These are phyloP conservation scores for Protomyces macrosporus DNA, from an alignment of 1,139 yeast genomes.

Conservation along the genomic window DNA sequence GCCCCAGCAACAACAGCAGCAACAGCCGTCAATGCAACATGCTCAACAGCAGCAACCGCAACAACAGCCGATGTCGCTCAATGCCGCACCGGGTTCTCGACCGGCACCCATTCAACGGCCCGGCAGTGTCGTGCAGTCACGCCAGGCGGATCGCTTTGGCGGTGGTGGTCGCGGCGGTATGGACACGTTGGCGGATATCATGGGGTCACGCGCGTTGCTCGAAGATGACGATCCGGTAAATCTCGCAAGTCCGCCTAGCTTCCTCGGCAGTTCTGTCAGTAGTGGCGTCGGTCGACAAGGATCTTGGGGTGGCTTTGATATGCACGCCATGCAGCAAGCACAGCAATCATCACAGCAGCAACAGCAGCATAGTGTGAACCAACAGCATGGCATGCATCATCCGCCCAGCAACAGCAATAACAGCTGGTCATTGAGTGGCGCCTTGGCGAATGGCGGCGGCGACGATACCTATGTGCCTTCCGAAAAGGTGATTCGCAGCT, in stretches of 20 bases:
- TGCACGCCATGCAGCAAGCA: background rate
- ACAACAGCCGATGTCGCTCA: background rate
- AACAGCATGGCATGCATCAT: background rate
- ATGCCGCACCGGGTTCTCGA: constrained; percentile 5
- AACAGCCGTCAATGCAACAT: constrained; percentile 26
- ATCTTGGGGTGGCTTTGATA: background rate
- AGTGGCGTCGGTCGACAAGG: background rate
- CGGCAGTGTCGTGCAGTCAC: constrained; percentile 6
- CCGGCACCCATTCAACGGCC: constrained; percentile 34
- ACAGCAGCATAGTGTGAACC: background rate
- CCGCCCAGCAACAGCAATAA: background rate
- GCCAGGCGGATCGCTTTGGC: background rate
- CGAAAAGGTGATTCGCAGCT: background rate
- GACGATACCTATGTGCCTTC: background rate
- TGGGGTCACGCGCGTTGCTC: constrained; percentile 33
- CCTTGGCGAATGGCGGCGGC: background rate
- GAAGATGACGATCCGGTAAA: constrained; percentile 30
- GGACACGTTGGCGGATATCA: constrained; percentile 25
- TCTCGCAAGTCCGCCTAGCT: background rate
- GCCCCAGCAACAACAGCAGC: background rate
- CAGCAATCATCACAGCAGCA: background rate
- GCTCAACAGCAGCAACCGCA: constrained; percentile 18
- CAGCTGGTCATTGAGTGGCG: background rate
- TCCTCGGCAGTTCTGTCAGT: background rate
- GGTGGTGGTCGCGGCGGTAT: constrained; percentile 19